Conservation (phyloP, 169 alveolate genomes). For the Eimeria nieschulzi region DNA sequence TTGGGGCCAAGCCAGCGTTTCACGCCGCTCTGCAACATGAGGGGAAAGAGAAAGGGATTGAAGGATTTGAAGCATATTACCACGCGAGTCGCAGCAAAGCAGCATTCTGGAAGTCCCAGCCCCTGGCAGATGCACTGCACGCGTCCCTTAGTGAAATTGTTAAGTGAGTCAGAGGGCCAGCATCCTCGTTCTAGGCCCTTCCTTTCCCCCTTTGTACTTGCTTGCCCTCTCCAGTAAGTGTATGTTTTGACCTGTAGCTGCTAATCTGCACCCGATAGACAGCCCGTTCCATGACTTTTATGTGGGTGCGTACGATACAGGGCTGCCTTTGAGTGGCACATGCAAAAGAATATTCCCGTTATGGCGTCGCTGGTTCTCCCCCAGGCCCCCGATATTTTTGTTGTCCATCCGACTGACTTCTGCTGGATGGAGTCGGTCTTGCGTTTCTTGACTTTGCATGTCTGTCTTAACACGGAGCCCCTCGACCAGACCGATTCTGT, state of each 20-base stretch:
- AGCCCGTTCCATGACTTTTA: too few species aligned
- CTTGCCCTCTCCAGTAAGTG: too few species aligned
- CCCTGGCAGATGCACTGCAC: constrained; percentile 41
- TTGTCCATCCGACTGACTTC: constrained; percentile 75
- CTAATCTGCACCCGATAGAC: too few species aligned
- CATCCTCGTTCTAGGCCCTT: too few species aligned
- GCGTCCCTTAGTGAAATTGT: constrained; percentile 65
- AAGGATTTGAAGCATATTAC: background rate
- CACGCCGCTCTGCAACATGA: constrained; percentile 8
- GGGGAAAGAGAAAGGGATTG: background rate
- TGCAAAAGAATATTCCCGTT: constrained; percentile 69
- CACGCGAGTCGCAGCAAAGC: background rate
- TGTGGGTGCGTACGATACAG: constrained; percentile 25
- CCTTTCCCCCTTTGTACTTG: too few species aligned
- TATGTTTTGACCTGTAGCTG: too few species aligned
- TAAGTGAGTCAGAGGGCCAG: constrained; percentile 11
- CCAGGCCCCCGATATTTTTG: constrained; percentile 70
- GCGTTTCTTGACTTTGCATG: constrained; percentile 79
- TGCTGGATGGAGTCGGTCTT: constrained; percentile 80
- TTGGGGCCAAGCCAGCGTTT: constrained; percentile 63
- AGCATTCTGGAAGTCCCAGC: constrained; percentile 55
- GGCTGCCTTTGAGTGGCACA: constrained; percentile 75
- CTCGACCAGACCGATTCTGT: constrained; percentile 75
- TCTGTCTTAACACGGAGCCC: constrained; percentile 80
- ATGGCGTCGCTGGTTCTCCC: constrained; percentile 74